Evolutionary conservation across 345 rosid genomes (phyloP), one percentile per base, ranked within the genome.

Genomic region (Microthlaspi erraticum): DNA sequence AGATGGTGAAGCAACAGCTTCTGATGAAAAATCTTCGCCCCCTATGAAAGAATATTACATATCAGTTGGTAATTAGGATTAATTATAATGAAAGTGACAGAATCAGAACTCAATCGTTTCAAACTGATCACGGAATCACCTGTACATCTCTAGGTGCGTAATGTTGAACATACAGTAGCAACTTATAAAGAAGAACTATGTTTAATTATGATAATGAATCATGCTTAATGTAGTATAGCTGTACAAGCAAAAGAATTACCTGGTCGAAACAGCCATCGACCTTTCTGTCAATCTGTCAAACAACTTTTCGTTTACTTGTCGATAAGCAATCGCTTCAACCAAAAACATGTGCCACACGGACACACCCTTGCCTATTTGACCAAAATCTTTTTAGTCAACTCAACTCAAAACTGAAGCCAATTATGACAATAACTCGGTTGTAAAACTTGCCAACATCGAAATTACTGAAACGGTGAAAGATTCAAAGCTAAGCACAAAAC

Each of bases 231-330:
- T 23, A 62, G n/a, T n/a, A n/a, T n/a, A n/a, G n/a, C n/a, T n/a
- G n/a, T n/a, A n/a, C n/a, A n/a, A n/a, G 70, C 17, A 68, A 66
- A 60, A 42, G n/a, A 42, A 64, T 8, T 77, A 94, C 99, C 99
- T 83, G 88, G 91, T 85, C 8, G 92, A 79, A 66, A 63, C 85
- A 79, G 73, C 89, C 72, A 77, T 41, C 16, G 96, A 88, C 79
- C 83, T 94, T 81, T 94, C 99, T 20, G 97, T 89, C 76, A 94
- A 86, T 77, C 99, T 91, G 64, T 94, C 97, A 73, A 94, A 94
- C 77, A 91, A 81, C 80, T 94, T 94, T 80, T 94, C 97, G 61
- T 94, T 94, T 84, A 91, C 97, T 85, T 94, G n/a, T n/a, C 14
- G 8, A 74, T 51, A 59, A 74, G 33, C 39, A 73, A 65, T 46